phyloP scores from a whole-genome alignment of 495 filamentous ascomycete genomes.

The Penicillium crystallinum region DNA sequence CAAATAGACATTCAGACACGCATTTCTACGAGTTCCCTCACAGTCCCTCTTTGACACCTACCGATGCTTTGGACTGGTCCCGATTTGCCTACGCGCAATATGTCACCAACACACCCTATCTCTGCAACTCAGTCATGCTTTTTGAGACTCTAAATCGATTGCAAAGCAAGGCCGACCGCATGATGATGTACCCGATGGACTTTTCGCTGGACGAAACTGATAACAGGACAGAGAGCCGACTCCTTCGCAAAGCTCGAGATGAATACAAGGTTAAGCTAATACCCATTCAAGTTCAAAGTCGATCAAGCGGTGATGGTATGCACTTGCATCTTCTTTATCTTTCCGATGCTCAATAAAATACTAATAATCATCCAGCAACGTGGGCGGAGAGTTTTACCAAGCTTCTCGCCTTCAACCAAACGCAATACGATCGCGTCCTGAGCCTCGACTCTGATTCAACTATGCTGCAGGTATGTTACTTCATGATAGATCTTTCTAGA shows the following conservation, averaged over 20 bases:
- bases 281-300: slow-evolving; percentile 46
- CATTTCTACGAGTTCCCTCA: background rate
- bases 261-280: slow-evolving; percentile 52
- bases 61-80: slow-evolving; percentile 37
- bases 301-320: slow-evolving; percentile 22
- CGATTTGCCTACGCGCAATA: slow-evolving; percentile 59
- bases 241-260: slow-evolving; percentile 53
- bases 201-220: slow-evolving; percentile 29
- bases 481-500: too few species aligned
- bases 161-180: slow-evolving; percentile 50
- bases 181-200: slow-evolving; percentile 54
- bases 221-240: slow-evolving; percentile 31
- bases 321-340: slow-evolving; percentile 13
- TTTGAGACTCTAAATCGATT: slow-evolving; percentile 52
- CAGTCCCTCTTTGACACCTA: background rate
- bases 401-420: slow-evolving; percentile 59
- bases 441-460: slow-evolving; percentile 57
- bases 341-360: background rate
- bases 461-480: slow-evolving; percentile 35
- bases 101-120: slow-evolving; percentile 53
- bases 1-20: background rate
- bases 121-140: slow-evolving; percentile 67
- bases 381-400: slow-evolving; percentile 56
- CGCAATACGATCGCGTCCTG: slow-evolving; percentile 54
- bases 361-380: slow-evolving; percentile 26